Percentiles rank a stretch among this genome's conserved stretches.
phyloP scores from a whole-genome alignment of 2,329 filamentous ascomycete genomes.

The Pseudocercospora eumusae region DNA sequence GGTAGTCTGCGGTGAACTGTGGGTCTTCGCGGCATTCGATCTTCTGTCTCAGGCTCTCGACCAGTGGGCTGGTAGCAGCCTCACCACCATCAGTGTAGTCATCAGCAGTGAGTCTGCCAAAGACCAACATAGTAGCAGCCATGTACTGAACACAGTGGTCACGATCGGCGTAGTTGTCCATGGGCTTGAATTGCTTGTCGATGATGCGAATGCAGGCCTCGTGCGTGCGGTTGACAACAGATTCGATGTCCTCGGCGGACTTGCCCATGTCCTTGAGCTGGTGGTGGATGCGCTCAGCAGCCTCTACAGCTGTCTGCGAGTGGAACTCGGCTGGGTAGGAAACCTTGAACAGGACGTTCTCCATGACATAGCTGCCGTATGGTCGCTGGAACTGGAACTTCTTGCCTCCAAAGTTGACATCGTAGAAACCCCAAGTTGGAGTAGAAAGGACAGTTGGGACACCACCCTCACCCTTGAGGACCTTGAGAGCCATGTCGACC shows the following conservation, averaged over 20 bases:
- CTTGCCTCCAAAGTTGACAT: constrained; percentile 94
- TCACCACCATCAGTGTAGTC: constrained; percentile 94
- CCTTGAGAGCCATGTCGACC: constrained; percentile 96
- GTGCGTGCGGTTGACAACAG: constrained; percentile 90
- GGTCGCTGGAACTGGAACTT: constrained; percentile 94
- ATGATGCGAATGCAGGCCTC: constrained; percentile 99
- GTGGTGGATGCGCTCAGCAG: constrained; percentile 82
- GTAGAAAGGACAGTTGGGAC: constrained; percentile 91
- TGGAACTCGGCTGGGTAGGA: constrained; percentile 98
- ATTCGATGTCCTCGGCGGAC: constrained; percentile 89
- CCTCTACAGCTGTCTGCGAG: constrained; percentile 97
- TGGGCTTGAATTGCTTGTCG: constrained; percentile 99
- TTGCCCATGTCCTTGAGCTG: constrained; percentile 83
- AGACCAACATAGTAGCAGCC: constrained; percentile 93
- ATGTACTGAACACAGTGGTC: constrained; percentile 99
- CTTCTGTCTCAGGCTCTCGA: constrained; percentile 88
- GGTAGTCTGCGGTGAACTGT: constrained; percentile 86
- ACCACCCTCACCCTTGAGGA: constrained; percentile 89
- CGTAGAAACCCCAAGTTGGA: constrained; percentile 97
- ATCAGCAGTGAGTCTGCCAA: constrained; percentile 86
- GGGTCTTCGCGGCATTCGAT: constrained; percentile 97
- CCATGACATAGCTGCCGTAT: constrained; percentile 99
- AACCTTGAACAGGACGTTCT: constrained; percentile 99
- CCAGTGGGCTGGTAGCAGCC: constrained; percentile 83
- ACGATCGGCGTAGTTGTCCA: constrained; percentile 99